These are phyloP conservation scores for Tulasnella sp. DNA, from an alignment of 768 basidiomycete species.

Conservation along the genomic window DNA sequence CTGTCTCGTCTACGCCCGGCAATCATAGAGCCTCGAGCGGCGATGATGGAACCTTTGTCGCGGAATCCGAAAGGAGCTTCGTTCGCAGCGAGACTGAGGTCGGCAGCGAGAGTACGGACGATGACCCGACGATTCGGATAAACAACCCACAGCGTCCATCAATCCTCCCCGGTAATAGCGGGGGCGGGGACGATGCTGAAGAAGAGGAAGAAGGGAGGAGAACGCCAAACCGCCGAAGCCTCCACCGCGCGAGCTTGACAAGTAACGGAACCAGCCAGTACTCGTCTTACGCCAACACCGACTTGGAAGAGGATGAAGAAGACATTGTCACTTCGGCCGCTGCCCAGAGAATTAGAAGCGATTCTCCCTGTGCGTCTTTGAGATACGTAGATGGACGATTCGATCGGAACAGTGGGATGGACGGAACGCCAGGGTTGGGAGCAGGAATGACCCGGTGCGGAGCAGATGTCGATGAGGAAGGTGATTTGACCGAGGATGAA, in stretches of 20 bases:
- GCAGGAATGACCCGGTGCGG: not conserved
- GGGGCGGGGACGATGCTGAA: conserved; percentile 32
- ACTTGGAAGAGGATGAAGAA: conserved; percentile 9
- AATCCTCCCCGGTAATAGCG: conserved; percentile 31
- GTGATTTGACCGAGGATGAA: conserved; percentile 16
- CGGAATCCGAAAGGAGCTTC: not conserved
- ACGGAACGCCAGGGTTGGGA: not conserved
- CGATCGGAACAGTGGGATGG: conserved; percentile 2
- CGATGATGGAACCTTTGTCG: not conserved
- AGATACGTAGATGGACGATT: not conserved
- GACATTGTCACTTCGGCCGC: not conserved
- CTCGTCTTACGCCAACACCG: conserved; percentile 24
- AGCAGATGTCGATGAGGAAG: conserved; percentile 4
- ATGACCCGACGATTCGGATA: conserved; percentile 71
- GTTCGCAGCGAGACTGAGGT: not conserved
- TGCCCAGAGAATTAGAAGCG: not conserved
- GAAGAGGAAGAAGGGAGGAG: conserved; percentile 21
- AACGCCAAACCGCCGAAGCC: not conserved
- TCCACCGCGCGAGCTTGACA: not conserved
- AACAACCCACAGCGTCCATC: conserved; percentile 33
- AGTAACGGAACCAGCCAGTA: not conserved
- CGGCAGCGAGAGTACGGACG: conserved; percentile 47
- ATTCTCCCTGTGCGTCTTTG: not conserved
- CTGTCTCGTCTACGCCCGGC: not conserved
- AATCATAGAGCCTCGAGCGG: not conserved